These are phyloP conservation scores for Pichia ethanolica DNA, from an alignment of 805 yeast genomes.

Conservation along the genomic window DNA sequence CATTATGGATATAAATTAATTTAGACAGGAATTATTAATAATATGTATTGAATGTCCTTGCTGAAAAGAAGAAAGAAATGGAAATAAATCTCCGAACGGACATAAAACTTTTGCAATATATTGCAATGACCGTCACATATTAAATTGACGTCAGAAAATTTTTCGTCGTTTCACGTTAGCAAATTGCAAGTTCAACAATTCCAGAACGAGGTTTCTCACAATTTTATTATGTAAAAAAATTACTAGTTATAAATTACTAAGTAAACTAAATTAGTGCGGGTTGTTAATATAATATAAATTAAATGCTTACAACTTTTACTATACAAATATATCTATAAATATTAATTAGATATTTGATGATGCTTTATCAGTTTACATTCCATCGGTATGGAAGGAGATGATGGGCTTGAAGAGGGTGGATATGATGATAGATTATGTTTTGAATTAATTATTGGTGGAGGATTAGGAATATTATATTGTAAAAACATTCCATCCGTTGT, in stretches of 20 bases:
- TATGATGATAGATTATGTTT: too few species aligned
- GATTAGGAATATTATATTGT: conserved; percentile 64
- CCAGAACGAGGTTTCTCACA: neutral
- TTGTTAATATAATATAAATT: too few species aligned
- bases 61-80: neutral
- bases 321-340: neutral
- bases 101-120: neutral
- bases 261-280: neutral
- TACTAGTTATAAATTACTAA: neutral
- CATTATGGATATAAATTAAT: conserved; percentile 16
- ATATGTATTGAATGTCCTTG: neutral
- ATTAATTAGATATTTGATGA: neutral
- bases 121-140: too few species aligned
- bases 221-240: neutral
- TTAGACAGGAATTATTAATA: too few species aligned
- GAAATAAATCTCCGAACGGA: neutral
- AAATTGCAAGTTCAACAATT: neutral
- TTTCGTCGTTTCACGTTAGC: neutral
- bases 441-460: neutral
- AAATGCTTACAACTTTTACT: too few species aligned
- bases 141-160: neutral
- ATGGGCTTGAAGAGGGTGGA: neutral
- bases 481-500: conserved; percentile 77
- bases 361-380: conserved; percentile 1
- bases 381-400: neutral